phyloP scores from a whole-genome alignment of 441 rosid genomes.

The Brassica balearica region DNA sequence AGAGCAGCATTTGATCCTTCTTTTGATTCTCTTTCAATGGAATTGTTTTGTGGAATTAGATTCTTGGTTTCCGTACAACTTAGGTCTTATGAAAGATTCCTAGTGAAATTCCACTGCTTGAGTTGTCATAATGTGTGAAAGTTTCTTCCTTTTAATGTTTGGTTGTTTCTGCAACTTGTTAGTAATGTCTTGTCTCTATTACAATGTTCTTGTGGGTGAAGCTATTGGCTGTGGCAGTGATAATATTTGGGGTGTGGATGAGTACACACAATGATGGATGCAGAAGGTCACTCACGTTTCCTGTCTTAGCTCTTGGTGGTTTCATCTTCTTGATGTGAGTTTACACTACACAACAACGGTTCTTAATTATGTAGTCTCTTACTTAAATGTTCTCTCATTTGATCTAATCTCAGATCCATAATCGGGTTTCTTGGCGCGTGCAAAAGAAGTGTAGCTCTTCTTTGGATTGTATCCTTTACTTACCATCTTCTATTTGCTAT shows the following conservation, averaged over 20 bases:
- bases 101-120: conserved; percentile 21
- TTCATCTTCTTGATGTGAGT: conserved; percentile 74
- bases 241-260: conserved; percentile 93
- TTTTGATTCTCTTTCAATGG: background rate
- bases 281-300: conserved; percentile 80
- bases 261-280: conserved; percentile 90
- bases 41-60: conserved; percentile 24
- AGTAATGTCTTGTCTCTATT: background rate
- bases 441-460: conserved; percentile 75
- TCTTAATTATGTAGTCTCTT: background rate
- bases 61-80: conserved; percentile 27
- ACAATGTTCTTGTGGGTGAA: conserved; percentile 44
- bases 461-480: conserved; percentile 93
- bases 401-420: conserved; percentile 63
- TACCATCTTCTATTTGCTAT: background rate
- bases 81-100: conserved; percentile 13
- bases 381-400: background rate
- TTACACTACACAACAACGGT: conserved; percentile 20
- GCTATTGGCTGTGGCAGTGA: conserved; percentile 76
- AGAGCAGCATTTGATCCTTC: background rate
- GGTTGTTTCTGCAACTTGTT: background rate
- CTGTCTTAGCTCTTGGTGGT: conserved; percentile 85
- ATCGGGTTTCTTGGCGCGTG: conserved; percentile 89
- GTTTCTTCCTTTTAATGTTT: background rate
- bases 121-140: background rate